Evolutionary conservation across 805 yeast genomes (phyloP).

Genomic region (Pichia nakasei): DNA sequence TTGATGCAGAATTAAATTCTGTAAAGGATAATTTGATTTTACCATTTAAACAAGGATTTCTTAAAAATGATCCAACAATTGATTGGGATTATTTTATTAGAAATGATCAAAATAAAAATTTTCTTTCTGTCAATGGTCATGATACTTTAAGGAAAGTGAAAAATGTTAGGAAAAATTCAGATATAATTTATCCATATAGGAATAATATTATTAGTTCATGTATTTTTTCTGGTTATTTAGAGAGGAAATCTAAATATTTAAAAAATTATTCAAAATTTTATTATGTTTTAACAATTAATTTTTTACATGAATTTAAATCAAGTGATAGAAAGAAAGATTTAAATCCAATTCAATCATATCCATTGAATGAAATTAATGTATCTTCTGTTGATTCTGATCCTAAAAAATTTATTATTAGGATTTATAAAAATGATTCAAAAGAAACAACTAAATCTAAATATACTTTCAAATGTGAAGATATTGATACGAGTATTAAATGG

Average conservation of each 20-base stretch:
- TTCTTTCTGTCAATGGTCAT: slow-evolving; percentile 30
- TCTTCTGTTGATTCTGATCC: slow-evolving; percentile 29
- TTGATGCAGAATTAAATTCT: slow-evolving; percentile 42
- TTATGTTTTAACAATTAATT: slow-evolving; percentile 61
- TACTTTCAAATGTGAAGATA: slow-evolving; percentile 37
- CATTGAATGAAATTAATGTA: slow-evolving; percentile 27
- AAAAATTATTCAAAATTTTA: slow-evolving; percentile 54
- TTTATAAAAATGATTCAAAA: slow-evolving; percentile 23
- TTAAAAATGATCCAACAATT: slow-evolving; percentile 47
- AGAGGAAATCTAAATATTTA: slow-evolving; percentile 52
- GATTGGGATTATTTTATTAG: slow-evolving; percentile 66
- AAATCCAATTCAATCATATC: slow-evolving; percentile 33
- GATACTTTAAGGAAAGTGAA: slow-evolving; percentile 25
- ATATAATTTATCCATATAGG: slow-evolving; percentile 45
- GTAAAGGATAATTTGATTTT: slow-evolving; percentile 44
- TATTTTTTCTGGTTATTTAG: slow-evolving; percentile 50
- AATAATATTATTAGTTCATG: slow-evolving; percentile 42
- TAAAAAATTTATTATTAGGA: slow-evolving; percentile 30
- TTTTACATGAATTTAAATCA: slow-evolving; percentile 57
- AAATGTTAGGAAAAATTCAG: slow-evolving; percentile 38
- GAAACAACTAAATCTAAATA: slow-evolving; percentile 20
- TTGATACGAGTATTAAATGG: slow-evolving; percentile 43
- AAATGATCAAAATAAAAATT: slow-evolving; percentile 33
- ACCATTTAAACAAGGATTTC: slow-evolving; percentile 41
- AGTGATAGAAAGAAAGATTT: slow-evolving; percentile 47